Base-by-base conservation (phyloP, 495 filamentous ascomycete species). In the Penicillium ucsense region DNA sequence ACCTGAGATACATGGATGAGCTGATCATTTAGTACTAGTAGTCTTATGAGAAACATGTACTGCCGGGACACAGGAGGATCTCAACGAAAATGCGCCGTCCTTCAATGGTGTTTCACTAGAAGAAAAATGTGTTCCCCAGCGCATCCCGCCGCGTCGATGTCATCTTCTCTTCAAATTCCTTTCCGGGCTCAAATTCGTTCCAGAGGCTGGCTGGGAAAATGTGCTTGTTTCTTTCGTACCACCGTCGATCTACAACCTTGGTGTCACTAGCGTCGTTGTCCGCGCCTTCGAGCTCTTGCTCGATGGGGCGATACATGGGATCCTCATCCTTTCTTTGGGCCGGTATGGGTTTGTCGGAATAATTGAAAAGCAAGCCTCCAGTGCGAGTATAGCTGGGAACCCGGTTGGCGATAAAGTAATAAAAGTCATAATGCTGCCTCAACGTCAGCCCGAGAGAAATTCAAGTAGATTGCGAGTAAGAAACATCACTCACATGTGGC, bases 201-300 rank as follows among this genome's bases (percentile, higher is more conserved):
- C 92, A 98, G 10, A 92, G 75, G 61, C 86, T 95, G 5, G 91
- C 92, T 0, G 92, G 92, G 64, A 89, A 97, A 41, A 97, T 96
- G 55, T 98, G 92, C 63, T 97, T 98, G 63, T 97, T 94, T 54
- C 82, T 76, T 69, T 95, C 88, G 60, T 96, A 98, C 92, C 92
- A 98, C 47, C 92, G 70, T 39, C 92, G 76, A 68, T 98, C 92
- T 3, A 98, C 92, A 6, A 97, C 92, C 63, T 95, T 97, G 28
- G 92, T 98, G 47, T 87, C 72, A 3, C 79, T 78, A 0, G 88
- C 81, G 50, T 97, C 91, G 46, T 94, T 87, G 32, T 77, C 74
- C 11, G 65, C 76, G 6, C 89, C 91, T 70, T 95, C 89, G 3
- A 94, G 73, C n/a, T 66, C 39, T 3, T 70, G 62, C 50, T 71